A percentile compares a stretch with the other conserved stretches of the same genome.
Conservation (phyloP, 2,329 filamentous ascomycete genomes). For the Hypoxylon sp. region DNA sequence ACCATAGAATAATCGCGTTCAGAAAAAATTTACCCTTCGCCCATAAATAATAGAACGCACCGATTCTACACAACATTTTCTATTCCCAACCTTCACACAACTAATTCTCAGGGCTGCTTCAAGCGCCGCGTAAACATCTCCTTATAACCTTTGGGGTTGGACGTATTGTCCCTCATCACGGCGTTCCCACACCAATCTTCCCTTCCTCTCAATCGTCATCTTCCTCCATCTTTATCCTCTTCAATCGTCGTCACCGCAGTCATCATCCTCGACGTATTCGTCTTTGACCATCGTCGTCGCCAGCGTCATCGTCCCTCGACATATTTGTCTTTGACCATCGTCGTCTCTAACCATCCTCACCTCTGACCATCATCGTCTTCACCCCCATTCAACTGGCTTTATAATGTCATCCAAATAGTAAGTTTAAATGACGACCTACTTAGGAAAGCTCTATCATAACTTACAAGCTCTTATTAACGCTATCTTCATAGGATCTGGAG, state of each 20-base stretch:
- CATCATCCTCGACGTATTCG: too few relatives aligned
- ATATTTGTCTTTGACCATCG: too few relatives aligned
- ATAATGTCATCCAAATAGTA: not conserved
- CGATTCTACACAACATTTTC: not conserved
- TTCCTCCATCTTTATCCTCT: not conserved
- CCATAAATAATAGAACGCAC: not conserved
- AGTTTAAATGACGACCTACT: not conserved
- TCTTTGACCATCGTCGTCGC: too few relatives aligned
- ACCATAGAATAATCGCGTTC: not conserved
- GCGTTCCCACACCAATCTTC: not conserved
- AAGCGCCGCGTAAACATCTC: not conserved
- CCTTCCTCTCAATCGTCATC: not conserved
- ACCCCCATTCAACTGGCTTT: not conserved
- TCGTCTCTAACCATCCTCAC: too few relatives aligned
- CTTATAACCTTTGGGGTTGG: not conserved
- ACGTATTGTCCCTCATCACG: not conserved
- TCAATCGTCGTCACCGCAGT: too few relatives aligned
- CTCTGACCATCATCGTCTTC: not conserved
- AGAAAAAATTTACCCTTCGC: not conserved
- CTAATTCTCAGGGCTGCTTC: not conserved
- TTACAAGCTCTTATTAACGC: not conserved
- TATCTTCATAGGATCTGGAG: not conserved
- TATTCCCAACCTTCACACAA: not conserved
- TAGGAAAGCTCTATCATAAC: not conserved
- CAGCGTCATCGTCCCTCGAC: too few relatives aligned